Percentiles rank a stretch among this genome's conserved stretches.
Conservation (phyloP, 2,329 filamentous ascomycete species). For the Neopestalotiopsis clavispora region DNA sequence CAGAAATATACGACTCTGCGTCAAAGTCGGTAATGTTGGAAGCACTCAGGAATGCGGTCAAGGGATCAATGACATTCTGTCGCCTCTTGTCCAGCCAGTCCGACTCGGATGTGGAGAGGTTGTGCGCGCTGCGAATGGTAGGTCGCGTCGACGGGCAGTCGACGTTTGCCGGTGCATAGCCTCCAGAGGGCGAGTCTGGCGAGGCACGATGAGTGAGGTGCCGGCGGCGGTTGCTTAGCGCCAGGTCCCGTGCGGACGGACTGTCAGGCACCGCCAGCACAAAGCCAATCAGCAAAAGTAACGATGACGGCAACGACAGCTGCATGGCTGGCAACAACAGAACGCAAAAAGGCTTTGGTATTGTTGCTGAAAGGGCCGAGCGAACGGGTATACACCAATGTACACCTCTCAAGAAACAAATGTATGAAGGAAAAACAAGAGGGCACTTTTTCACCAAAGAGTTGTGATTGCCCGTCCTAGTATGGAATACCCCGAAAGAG, state of each 20-base stretch:
- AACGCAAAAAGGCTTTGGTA: background rate
- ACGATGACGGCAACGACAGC: conserved; percentile 26
- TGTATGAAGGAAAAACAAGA: too few relatives aligned
- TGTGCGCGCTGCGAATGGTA: conserved; percentile 65
- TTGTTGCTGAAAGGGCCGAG: background rate
- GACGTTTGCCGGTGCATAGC: conserved; percentile 73
- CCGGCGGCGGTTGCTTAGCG: conserved; percentile 8
- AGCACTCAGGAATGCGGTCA: conserved; percentile 74
- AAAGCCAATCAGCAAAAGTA: conserved; percentile 29
- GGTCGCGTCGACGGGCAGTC: conserved; percentile 74
- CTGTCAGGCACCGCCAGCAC: conserved; percentile 29
- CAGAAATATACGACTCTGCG: conserved; percentile 66
- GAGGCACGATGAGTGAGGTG: conserved; percentile 37
- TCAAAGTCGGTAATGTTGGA: conserved; percentile 76
- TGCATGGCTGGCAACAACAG: conserved; percentile 24
- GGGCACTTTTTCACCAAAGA: too few relatives aligned
- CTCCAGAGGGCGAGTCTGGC: conserved; percentile 50
- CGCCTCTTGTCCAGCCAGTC: conserved; percentile 76
- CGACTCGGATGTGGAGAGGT: conserved; percentile 71
- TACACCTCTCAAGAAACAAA: too few relatives aligned
- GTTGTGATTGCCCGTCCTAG: too few relatives aligned
- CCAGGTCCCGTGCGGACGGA: conserved; percentile 2
- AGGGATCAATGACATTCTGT: conserved; percentile 74
- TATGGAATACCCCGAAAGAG: background rate
- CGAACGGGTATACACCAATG: background rate